A percentile compares a stretch with the other conserved stretches of the same genome.
These are phyloP conservation scores for Coemansia sp. DNA, from an alignment of 192 early-diverging fungal species.

Conservation along the genomic window DNA sequence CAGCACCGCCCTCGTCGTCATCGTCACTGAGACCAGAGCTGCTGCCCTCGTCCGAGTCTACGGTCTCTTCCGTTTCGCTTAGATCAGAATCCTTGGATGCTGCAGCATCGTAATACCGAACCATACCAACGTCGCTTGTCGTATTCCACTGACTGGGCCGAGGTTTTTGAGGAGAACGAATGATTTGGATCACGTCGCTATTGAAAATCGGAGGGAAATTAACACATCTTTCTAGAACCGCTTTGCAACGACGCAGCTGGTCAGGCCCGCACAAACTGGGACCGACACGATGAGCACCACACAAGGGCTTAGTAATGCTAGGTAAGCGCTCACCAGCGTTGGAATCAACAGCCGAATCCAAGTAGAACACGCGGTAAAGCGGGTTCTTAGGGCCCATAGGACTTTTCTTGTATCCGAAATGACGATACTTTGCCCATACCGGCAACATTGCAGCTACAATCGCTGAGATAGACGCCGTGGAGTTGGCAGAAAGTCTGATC, in stretches of 20 bases:
- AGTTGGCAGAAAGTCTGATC: not conserved
- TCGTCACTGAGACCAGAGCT: conserved; percentile 6
- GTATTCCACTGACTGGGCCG: not conserved
- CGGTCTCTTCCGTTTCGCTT: not conserved
- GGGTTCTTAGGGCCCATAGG: conserved; percentile 8
- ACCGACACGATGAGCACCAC: not conserved
- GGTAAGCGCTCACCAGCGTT: not conserved
- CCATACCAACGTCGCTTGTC: not conserved
- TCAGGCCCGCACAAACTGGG: not conserved
- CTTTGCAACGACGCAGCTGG: not conserved
- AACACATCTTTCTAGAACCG: conserved; percentile 1
- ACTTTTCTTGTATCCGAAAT: not conserved
- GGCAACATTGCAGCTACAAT: conserved; percentile 25
- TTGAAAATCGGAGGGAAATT: conserved; percentile 27
- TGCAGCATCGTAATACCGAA: not conserved
- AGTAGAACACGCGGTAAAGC: conserved; percentile 12
- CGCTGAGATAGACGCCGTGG: not conserved
- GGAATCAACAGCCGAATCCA: not conserved
- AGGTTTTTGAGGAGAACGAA: not conserved
- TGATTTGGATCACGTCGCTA: conserved; percentile 14
- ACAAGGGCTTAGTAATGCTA: not conserved
- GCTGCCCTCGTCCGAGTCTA: not conserved
- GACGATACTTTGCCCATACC: conserved; percentile 12
- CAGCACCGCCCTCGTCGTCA: conserved; percentile 5
- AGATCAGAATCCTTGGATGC: not conserved